Percentiles rank a stretch among this genome's conserved stretches.
Conservation (phyloP, 2,329 filamentous ascomycete species). For the Colletotrichum coccodes region DNA sequence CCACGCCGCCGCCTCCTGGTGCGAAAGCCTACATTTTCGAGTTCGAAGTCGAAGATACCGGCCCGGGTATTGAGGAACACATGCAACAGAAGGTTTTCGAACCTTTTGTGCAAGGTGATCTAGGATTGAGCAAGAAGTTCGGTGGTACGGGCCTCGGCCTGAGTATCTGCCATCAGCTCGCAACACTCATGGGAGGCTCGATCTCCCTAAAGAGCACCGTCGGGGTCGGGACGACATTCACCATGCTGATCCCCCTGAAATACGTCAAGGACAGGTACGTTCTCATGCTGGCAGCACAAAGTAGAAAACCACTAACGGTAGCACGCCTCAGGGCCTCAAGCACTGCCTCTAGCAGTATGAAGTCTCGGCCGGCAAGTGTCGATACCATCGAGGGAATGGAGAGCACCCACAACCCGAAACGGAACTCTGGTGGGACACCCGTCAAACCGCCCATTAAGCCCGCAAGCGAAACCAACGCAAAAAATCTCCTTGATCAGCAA, state of each 20-base stretch:
- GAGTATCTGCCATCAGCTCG: constrained; percentile 89
- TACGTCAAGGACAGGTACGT: constrained; percentile 76
- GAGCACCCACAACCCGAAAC: constrained; percentile 26
- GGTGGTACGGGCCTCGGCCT: constrained; percentile 89
- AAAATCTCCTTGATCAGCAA: constrained; percentile 70
- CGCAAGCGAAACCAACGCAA: constrained; percentile 43
- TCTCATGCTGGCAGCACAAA: too few species aligned
- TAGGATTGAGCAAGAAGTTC: constrained; percentile 88
- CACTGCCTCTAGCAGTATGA: constrained; percentile 63
- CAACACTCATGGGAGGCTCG: constrained; percentile 82
- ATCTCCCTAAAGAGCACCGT: constrained; percentile 78
- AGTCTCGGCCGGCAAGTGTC: constrained; percentile 60
- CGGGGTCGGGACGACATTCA: constrained; percentile 83
- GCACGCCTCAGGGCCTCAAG: constrained; percentile 55
- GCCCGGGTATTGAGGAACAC: constrained; percentile 82
- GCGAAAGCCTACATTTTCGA: constrained; percentile 80
- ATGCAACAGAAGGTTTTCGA: constrained; percentile 90
- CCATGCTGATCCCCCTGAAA: constrained; percentile 82
- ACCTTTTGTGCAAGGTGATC: constrained; percentile 93
- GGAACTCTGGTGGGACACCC: constrained; percentile 22
- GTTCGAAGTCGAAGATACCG: constrained; percentile 89
- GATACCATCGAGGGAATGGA: constrained; percentile 48
- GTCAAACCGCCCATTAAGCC: constrained; percentile 26
- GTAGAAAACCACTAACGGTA: background rate
- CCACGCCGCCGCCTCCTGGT: constrained; percentile 68